Conservation (phyloP, 2,329 filamentous ascomycete species). For the Pleoardoris graminearum region DNA sequence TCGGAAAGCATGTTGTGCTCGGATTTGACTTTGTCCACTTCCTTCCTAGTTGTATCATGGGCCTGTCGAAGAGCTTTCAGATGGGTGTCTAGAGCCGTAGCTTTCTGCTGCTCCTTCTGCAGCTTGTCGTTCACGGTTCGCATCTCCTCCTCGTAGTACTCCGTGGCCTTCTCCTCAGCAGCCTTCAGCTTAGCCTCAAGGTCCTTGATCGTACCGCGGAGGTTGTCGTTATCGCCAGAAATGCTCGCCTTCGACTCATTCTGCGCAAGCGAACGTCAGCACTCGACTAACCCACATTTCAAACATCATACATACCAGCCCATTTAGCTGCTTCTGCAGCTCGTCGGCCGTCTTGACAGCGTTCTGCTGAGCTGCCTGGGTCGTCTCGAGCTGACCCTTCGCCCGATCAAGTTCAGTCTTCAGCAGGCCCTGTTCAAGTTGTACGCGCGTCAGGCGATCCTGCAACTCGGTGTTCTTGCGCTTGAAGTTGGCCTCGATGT, state of each 20-base stretch:
- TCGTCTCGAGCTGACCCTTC: constrained; percentile 19
- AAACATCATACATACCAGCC: constrained; percentile 7
- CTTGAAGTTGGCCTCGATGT: constrained; percentile 24
- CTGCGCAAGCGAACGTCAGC: not conserved
- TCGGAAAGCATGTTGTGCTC: constrained; percentile 20
- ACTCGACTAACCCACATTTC: not conserved
- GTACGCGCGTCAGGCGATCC: constrained; percentile 32
- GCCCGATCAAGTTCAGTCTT: constrained; percentile 29
- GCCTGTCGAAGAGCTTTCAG: constrained; percentile 18
- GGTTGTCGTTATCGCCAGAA: constrained; percentile 17
- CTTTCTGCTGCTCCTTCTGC: constrained; percentile 26
- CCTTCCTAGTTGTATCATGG: constrained; percentile 17
- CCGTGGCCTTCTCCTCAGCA: constrained; percentile 17
- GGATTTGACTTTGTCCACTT: constrained; percentile 24
- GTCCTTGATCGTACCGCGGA: constrained; percentile 19
- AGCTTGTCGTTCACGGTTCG: constrained; percentile 21
- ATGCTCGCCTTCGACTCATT: constrained; percentile 22
- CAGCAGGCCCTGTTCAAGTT: constrained; percentile 35
- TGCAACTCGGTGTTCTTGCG: constrained; percentile 24
- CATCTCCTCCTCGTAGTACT: constrained; percentile 23
- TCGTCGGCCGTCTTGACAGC: constrained; percentile 12
- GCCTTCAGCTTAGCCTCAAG: constrained; percentile 22
- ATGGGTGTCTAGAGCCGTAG: constrained; percentile 14
- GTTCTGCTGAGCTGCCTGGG: constrained; percentile 12
- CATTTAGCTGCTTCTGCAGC: constrained; percentile 22